Evolutionary conservation across 1,139 yeast species (phyloP).

Genomic region (Taiozyma onychis): DNA sequence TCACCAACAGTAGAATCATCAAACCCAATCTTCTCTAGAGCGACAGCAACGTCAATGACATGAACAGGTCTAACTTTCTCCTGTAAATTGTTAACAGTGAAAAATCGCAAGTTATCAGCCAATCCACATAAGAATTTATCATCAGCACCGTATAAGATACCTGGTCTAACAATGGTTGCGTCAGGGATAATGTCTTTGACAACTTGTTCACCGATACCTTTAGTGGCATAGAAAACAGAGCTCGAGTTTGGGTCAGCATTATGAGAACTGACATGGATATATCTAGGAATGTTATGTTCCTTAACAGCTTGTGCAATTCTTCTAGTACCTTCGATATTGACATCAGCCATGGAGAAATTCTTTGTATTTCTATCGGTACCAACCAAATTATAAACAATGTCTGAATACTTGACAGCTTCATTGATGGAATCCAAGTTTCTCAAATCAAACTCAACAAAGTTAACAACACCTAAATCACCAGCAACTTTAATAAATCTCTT

Average conservation of each 20-base stretch:
- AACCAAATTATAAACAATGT: constrained; percentile 74
- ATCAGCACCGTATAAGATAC: constrained; percentile 75
- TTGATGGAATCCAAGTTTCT: constrained; percentile 73
- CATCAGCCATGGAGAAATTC: constrained; percentile 78
- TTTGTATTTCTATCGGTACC: constrained; percentile 78
- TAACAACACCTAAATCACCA: constrained; percentile 87
- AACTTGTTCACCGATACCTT: constrained; percentile 71
- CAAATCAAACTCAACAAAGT: constrained; percentile 77
- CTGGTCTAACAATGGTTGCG: constrained; percentile 82
- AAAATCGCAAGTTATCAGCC: constrained; percentile 44
- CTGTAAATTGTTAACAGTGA: constrained; percentile 61
- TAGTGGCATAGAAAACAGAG: constrained; percentile 71
- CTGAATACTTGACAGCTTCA: constrained; percentile 76
- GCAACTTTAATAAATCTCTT: constrained; percentile 75
- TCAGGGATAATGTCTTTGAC: constrained; percentile 67
- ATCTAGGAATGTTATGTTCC: constrained; percentile 70
- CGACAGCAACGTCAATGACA: constrained; percentile 73
- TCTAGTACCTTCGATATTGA: constrained; percentile 72
- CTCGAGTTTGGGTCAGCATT: constrained; percentile 68
- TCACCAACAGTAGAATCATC: constrained; percentile 79
- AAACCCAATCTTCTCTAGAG: constrained; percentile 71
- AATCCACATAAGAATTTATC: constrained; percentile 66
- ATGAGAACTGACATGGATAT: constrained; percentile 74
- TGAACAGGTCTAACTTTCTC: constrained; percentile 70
- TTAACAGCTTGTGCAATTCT: constrained; percentile 72